Conservation (phyloP, 2,329 filamentous ascomycete species). For the Talaromyces atroroseus region DNA sequence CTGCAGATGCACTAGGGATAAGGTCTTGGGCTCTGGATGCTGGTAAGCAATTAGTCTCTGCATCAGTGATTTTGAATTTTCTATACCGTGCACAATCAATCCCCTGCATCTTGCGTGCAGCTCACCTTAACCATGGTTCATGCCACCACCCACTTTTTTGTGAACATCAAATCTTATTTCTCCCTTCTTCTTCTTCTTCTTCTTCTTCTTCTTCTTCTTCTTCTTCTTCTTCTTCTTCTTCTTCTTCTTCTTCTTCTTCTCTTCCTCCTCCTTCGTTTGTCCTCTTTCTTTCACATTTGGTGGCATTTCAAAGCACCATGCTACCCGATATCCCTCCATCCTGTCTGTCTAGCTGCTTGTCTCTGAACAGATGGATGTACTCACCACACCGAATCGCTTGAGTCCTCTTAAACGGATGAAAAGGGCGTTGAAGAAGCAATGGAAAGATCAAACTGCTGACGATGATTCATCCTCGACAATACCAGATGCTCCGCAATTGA, state of each 20-base stretch:
- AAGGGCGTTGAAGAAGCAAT: slow-evolving; percentile 12
- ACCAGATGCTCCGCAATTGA: slow-evolving; percentile 33
- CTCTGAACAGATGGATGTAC: slow-evolving; percentile 4
- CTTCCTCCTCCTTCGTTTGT: background rate
- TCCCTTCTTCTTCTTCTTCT: background rate
- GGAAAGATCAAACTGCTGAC: slow-evolving; percentile 17
- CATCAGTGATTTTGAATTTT: background rate
- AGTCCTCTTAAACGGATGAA: slow-evolving; percentile 24
- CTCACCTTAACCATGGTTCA: slow-evolving; percentile 1
- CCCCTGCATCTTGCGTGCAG: slow-evolving; percentile 12
- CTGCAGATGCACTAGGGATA: slow-evolving; percentile 12
- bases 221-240: background rate
- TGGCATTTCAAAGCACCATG: background rate
- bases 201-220: too few relatives aligned
- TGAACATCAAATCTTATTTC: background rate
- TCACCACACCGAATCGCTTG: slow-evolving; percentile 4
- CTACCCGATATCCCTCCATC: background rate
- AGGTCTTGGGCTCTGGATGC: slow-evolving; percentile 11
- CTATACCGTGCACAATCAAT: slow-evolving; percentile 7
- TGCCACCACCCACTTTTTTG: background rate
- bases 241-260: background rate
- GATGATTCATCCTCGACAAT: slow-evolving; percentile 17
- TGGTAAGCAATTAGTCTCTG: slow-evolving; percentile 12
- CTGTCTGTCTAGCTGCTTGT: background rate
- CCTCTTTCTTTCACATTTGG: background rate